Percentiles rank a stretch among this genome's conserved stretches.
Evolutionary conservation across 176 grass and related monocot species (phyloP).

Genomic region (Avena sativa): DNA sequence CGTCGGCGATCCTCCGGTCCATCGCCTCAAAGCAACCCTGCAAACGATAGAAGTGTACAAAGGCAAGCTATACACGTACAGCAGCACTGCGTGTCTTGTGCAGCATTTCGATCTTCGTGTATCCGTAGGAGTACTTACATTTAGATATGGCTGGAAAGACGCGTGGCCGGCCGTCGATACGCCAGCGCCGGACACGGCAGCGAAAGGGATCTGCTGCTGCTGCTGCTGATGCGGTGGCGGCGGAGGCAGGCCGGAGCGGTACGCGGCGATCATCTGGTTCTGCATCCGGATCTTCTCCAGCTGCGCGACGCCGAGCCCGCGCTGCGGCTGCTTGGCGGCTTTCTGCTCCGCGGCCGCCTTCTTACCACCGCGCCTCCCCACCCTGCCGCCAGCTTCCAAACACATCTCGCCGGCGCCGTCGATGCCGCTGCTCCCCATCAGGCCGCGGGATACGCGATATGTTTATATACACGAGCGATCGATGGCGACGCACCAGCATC

Average conservation of each 20-base stretch:
- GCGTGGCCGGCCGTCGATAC: not conserved
- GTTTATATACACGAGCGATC: not conserved
- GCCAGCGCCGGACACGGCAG: not conserved
- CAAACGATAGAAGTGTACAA: not conserved
- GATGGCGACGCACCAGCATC: conserved; percentile 29
- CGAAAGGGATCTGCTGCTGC: conserved; percentile 30
- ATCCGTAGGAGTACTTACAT: not conserved
- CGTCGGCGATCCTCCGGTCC: conserved; percentile 15
- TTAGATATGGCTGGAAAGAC: conserved; percentile 29
- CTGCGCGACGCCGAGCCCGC: conserved; percentile 60
- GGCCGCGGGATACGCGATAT: not conserved
- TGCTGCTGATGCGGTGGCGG: not conserved
- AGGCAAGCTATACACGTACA: not conserved
- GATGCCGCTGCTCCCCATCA: conserved; percentile 45
- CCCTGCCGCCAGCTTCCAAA: conserved; percentile 32
- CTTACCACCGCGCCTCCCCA: conserved; percentile 33
- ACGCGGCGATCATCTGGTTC: conserved; percentile 62
- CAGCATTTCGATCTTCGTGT: not conserved
- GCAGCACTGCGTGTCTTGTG: too few relatives aligned
- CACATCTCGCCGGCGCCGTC: conserved; percentile 48
- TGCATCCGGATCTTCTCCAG: conserved; percentile 64
- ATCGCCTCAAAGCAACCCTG: conserved; percentile 21
- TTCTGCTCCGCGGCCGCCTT: conserved; percentile 9
- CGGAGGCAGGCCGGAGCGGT: conserved; percentile 19
- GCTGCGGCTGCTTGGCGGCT: conserved; percentile 54